Evolutionary conservation across 176 grass and related monocot genomes (phyloP), one percentile per base, ranked within the genome.

Genomic region (Oryza glaberrima): DNA sequence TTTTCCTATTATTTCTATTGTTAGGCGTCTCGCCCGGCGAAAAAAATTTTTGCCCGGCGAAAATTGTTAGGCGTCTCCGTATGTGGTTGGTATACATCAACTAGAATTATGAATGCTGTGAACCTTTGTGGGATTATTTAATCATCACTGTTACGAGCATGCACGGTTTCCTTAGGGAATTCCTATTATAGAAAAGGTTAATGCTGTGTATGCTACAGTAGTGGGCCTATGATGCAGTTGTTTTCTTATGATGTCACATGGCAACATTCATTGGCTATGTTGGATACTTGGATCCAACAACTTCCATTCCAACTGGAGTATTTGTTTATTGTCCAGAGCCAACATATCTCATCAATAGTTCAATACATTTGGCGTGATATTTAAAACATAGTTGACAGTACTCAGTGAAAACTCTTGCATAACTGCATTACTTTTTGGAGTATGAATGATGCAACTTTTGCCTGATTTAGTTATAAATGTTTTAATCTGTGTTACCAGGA

Each of bases 211-310:
- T 75, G 75, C 9, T 36, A 68, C 82, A 26, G 67, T 73, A 78
- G 69, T 79, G 80, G 80, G 75, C 69, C 63, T 64, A 67, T 30
- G 26, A 45, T 73, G 77, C 15, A 83, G 45, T 82, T 90, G 46
- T 86, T 86, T 74, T 79, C 75, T 63, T 86, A 49, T 68, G 46
- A 48, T 25, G 69, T 32, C 75, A 90, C 84, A 79, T 90, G 84
- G 80, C 87, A 83, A 76, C 63, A 90, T 83, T 83, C 79, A 87
- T 90, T 90, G 79, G 48, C 38, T 79, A 49, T 90, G 48, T 79
- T 80, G 32, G 75, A 68, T 65, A 69, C 22, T 79, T 80, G 32
- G 75, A 69, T 65, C 75, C 23, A 83, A 52, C 60, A 81, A 73
- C 72, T 76, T 78, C 43, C 60, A 58, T 71, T 73, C 28, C 9